Base-by-base conservation (phyloP, 805 yeast species). In the Komagataella ulmi region DNA sequence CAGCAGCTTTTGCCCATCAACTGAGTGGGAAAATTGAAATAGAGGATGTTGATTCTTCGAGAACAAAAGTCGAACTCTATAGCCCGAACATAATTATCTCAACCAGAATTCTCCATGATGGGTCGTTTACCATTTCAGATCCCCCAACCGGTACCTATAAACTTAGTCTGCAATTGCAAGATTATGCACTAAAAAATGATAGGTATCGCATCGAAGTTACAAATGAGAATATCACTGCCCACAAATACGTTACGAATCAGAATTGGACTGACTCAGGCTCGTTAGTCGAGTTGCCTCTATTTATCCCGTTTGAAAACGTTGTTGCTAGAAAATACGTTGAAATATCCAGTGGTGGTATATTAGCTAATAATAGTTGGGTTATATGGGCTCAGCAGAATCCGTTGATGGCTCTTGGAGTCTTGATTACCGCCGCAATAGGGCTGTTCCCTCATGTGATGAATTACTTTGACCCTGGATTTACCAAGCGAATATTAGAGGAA, bases 1-100 rank as follows among this genome's bases (percentile, higher is more conserved):
- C 40, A 14, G 40, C 64, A 64, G 65, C 63, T 64, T 60, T 56
- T 58, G 64, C 59, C 68, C 55, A 52, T 54, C 49, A 47, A 55
- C 62, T 65, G 65, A 64, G 67, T 65, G 51, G 55, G 56, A 58
- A 59, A 63, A 30, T 30, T 30, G 40, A 30, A 30, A 30, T 30
- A 2, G 40, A 30, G 7, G 40, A 30, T 30, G 40, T 30, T 10
- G 40, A 30, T 30, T 5, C 40, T 30, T 30, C 40, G 1, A 30
- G 40, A 30, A 30, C 40, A 30, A 30, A 30, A 30, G 40, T 30
- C 8, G 40, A 30, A 3, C 40, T 30, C 1, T 30, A 10, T 30
- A 30, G 40, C 40, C 40, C 40, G 6, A 14, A 10, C 14, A 10
- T 14, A 4, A 30, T n/a, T 30, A 10, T 30, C 12, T 7, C 40